A percentile compares a stretch with the other conserved stretches of the same genome.
Evolutionary conservation across 75 land plant species (phyloP).

Genomic region (Isoetes taiwanensis): DNA sequence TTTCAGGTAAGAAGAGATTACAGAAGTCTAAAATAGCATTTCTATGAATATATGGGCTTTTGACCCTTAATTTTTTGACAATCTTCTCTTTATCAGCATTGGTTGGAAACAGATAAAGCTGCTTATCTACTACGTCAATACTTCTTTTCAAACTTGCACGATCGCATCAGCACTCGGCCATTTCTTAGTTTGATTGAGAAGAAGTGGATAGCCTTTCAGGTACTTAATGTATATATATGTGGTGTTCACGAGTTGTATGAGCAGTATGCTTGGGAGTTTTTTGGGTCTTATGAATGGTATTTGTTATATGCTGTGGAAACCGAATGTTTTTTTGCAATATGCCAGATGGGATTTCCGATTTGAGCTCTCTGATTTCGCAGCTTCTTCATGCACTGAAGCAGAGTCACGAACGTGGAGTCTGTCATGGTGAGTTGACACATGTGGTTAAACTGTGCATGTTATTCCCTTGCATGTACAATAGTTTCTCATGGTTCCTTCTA

Average conservation of each 20-base stretch:
- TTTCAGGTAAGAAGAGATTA: constrained; percentile 53
- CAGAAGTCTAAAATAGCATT: too few relatives aligned
- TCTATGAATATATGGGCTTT: too few relatives aligned
- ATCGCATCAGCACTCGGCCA: constrained; percentile 88
- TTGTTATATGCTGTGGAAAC: too few relatives aligned
- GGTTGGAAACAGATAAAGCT: constrained; percentile 98
- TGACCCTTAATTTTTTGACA: background rate
- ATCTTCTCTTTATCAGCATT: constrained; percentile 35
- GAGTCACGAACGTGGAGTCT: constrained; percentile 86
- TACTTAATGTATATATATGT: constrained; percentile 11
- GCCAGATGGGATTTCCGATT: background rate
- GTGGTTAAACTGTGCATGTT: too few relatives aligned
- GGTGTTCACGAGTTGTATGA: background rate
- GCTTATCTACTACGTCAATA: constrained; percentile 92
- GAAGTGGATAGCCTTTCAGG: constrained; percentile 99
- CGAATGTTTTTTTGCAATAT: background rate
- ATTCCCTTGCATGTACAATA: background rate
- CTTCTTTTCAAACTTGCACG: constrained; percentile 88
- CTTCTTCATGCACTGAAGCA: constrained; percentile 89
- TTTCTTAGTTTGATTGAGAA: constrained; percentile 84
- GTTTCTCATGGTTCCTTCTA: background rate
- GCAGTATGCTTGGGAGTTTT: background rate
- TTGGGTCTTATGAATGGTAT: too few relatives aligned
- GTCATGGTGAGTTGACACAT: constrained; percentile 56
- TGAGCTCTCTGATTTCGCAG: constrained; percentile 34